Evolutionary conservation across 176 grass and related monocot genomes (phyloP).

Genomic region (Tillandsia leiboldiana): DNA sequence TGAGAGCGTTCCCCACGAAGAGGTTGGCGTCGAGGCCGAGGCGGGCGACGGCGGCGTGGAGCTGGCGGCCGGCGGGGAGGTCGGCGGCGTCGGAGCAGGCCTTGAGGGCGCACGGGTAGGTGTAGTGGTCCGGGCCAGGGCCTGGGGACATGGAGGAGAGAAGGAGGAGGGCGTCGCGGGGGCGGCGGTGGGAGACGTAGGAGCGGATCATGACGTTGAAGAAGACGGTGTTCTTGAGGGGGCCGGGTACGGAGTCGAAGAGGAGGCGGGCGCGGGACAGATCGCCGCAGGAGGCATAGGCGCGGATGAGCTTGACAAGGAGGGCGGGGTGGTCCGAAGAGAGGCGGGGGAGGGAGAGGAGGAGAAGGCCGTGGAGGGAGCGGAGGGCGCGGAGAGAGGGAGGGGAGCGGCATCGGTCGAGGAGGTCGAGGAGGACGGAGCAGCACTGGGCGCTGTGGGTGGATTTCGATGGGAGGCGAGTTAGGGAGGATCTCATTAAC

Average conservation of each 20-base stretch:
- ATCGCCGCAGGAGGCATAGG: constrained; percentile 53
- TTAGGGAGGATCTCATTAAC: too few relatives aligned
- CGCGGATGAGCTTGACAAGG: constrained; percentile 60
- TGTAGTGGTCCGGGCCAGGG: constrained; percentile 53
- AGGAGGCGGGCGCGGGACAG: constrained; percentile 33
- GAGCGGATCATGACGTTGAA: constrained; percentile 68
- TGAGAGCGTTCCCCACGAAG: constrained; percentile 46
- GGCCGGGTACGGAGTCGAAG: constrained; percentile 22
- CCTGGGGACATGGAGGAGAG: constrained; percentile 34
- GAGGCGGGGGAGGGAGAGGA: constrained; percentile 27
- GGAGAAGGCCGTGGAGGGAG: constrained; percentile 40
- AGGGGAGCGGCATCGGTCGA: constrained; percentile 38
- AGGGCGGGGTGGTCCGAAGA: constrained; percentile 23
- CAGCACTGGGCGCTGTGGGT: neutral
- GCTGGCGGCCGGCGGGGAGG: constrained; percentile 38
- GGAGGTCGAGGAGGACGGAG: constrained; percentile 27
- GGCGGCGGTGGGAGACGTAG: constrained; percentile 32
- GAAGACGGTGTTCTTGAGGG: constrained; percentile 23
- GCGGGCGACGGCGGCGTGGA: constrained; percentile 32
- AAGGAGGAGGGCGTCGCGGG: constrained; percentile 41
- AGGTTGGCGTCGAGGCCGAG: constrained; percentile 38
- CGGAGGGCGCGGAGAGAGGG: constrained; percentile 31
- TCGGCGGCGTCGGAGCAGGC: constrained; percentile 34
- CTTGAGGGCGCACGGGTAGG: constrained; percentile 69
- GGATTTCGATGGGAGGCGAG: too few relatives aligned